phyloP scores from a whole-genome alignment of 2,329 filamentous ascomycete genomes.

The Tolypocladium amazonense region DNA sequence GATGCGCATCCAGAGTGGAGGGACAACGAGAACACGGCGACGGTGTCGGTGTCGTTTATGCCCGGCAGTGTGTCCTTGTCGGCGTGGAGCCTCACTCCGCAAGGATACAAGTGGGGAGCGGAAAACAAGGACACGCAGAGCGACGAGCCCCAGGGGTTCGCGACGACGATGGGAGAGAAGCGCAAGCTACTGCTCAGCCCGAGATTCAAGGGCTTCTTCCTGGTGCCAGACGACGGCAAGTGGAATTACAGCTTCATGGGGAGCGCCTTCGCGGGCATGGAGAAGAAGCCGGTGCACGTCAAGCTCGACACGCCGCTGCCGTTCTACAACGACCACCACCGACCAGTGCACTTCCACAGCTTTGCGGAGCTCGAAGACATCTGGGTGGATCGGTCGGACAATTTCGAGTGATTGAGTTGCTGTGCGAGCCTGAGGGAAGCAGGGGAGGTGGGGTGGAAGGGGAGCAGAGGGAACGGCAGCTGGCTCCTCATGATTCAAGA shows the following conservation, averaged over 20 bases:
- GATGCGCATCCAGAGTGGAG: conserved; percentile 56
- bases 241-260: conserved; percentile 99
- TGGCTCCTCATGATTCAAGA: neutral
- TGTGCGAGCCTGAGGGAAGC: neutral
- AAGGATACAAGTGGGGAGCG: conserved; percentile 92
- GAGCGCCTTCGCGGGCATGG: conserved; percentile 71
- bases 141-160: conserved; percentile 90
- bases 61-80: conserved; percentile 91
- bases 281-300: conserved; percentile 85
- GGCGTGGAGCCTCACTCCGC: conserved; percentile 84
- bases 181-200: conserved; percentile 88
- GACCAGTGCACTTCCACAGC: conserved; percentile 91
- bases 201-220: conserved; percentile 89
- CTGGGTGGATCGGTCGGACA: conserved; percentile 86
- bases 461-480: neutral
- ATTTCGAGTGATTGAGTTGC: conserved; percentile 60
- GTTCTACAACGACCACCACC: conserved; percentile 88
- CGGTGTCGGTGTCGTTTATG: conserved; percentile 92
- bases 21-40: conserved; percentile 80
- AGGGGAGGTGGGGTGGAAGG: neutral
- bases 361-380: conserved; percentile 97
- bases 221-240: conserved; percentile 77
- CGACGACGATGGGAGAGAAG: conserved; percentile 86
- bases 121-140: conserved; percentile 90
- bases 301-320: conserved; percentile 84